These are phyloP conservation scores for Aspergillus hiratsukae DNA, from an alignment of 2,329 filamentous ascomycete species.

Conservation along the genomic window DNA sequence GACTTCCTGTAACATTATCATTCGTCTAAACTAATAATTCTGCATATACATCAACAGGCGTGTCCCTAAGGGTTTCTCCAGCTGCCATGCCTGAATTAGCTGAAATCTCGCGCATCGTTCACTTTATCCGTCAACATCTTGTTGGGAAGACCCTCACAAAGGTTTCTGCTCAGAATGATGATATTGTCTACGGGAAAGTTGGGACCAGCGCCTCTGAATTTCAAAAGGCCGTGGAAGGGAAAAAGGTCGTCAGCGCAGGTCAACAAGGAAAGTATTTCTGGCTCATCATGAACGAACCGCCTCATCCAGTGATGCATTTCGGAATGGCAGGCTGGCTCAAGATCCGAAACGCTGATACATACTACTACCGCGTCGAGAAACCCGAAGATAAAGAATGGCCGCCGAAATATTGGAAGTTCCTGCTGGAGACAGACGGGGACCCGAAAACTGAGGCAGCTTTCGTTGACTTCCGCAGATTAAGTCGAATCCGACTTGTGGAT, in stretches of 20 bases:
- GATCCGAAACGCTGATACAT: constrained; percentile 71
- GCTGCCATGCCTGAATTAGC: constrained; percentile 46
- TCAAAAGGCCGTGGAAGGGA: constrained; percentile 67
- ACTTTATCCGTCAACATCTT: constrained; percentile 77
- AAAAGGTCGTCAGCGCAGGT: constrained; percentile 65
- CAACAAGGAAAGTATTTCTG: constrained; percentile 98
- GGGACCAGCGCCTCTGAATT: constrained; percentile 75
- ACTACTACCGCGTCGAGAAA: constrained; percentile 69
- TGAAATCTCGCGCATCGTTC: constrained; percentile 76
- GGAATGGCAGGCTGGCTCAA: constrained; percentile 81
- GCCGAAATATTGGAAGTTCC: constrained; percentile 84
- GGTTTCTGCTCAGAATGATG: constrained; percentile 70
- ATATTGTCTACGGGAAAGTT: constrained; percentile 84
- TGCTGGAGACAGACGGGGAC: constrained; percentile 61
- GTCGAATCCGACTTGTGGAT: constrained; percentile 74
- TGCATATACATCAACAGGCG: not conserved
- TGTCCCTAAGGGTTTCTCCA: not conserved
- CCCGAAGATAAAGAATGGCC: constrained; percentile 68
- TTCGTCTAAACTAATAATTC: not conserved
- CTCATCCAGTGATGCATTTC: constrained; percentile 86
- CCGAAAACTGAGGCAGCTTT: constrained; percentile 69
- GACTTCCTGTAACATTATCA: not conserved
- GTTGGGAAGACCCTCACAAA: constrained; percentile 73
- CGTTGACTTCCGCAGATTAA: constrained; percentile 75
- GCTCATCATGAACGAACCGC: constrained; percentile 70